These are phyloP conservation scores for Phaffia tasmanica DNA, from an alignment of 768 basidiomycete genomes.

Conservation along the genomic window DNA sequence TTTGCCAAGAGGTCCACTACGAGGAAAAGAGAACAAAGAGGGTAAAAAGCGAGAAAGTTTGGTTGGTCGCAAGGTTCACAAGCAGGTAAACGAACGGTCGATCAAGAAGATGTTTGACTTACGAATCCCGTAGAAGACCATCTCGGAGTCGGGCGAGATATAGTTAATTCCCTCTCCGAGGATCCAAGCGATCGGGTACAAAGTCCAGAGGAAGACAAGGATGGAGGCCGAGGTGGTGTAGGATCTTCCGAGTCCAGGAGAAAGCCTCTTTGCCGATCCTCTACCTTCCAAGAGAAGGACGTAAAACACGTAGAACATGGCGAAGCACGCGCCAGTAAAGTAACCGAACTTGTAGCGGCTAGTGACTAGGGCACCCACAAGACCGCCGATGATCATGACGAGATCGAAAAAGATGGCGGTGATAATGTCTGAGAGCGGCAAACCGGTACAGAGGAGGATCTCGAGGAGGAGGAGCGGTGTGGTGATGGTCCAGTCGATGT, in stretches of 20 bases:
- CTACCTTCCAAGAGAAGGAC: conserved; percentile 33
- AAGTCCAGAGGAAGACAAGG: conserved; percentile 48
- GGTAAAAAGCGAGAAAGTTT: conserved; percentile 36
- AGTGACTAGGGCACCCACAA: conserved; percentile 47
- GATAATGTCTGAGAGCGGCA: conserved; percentile 47
- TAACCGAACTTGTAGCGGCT: conserved; percentile 35
- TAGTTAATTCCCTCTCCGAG: conserved; percentile 47
- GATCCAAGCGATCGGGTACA: conserved; percentile 54
- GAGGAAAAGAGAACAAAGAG: conserved; percentile 47
- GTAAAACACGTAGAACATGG: conserved; percentile 47
- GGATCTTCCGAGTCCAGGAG: conserved; percentile 31
- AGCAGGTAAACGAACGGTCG: neutral
- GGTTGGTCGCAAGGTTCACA: neutral
- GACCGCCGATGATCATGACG: conserved; percentile 43
- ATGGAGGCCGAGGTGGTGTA: conserved; percentile 41
- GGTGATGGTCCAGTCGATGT: conserved; percentile 46
- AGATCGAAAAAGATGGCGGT: conserved; percentile 44
- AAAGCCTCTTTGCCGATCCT: conserved; percentile 33
- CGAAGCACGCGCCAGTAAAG: conserved; percentile 44
- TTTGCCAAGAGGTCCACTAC: conserved; percentile 40
- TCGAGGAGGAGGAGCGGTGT: conserved; percentile 47
- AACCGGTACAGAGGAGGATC: conserved; percentile 44
- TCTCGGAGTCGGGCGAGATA: conserved; percentile 47
- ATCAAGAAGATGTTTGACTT: neutral
- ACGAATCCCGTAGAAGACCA: conserved; percentile 37